Base-by-base conservation (phyloP, 2,329 filamentous ascomycete species). In the Talaromyces sp. region DNA sequence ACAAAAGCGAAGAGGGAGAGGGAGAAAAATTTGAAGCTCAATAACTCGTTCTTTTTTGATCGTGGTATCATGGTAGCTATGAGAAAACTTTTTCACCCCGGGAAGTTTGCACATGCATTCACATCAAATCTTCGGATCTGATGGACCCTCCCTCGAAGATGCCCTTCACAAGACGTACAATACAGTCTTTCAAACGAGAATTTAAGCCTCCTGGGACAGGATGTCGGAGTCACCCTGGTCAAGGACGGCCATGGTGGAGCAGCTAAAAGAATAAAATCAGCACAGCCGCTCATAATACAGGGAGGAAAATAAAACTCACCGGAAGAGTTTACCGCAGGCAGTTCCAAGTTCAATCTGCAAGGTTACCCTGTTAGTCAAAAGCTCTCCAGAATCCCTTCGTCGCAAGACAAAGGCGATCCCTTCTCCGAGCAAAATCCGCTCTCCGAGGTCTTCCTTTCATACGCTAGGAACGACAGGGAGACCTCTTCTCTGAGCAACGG, bases 171-270 rank as follows among this genome's bases (percentile, higher is more conserved):
- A 52, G 48, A 52, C 48, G 26, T 29, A 52, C 27, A 27, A 10
- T 27, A 29, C 12, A 48, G 24, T 48, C 19, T 29, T 52, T 52
- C 21, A 52, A 52, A 52, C 48, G 48, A 52, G 48, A 29, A 52
- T 56, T 61, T 61, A 61, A 54, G 60, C 60, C 60, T 61, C 60
- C 60, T 59, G 60, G 56, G 56, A 56, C 72, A 99, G 86, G 80
- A 99, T 99, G 81, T 99, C 94, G 70, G 91, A 96, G 87, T 97
- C 90, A 87, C 93, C 94, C 77, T 92, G 92, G 81, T 99, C 94
- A 69, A 97, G 83, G 77, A 97, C 89, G 72, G 92, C 88, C 90
- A 99, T 95, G 81, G 92, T 96, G 70, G 91, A 93, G 88, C 91
- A 96, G 43, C 59, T 61, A 3, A n/a, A 27, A 27, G n/a, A 14